Evolutionary conservation across 768 basidiomycete genomes (phyloP), one percentile per base, ranked within the genome.

Genomic region (Psilocybe subaeruginosa): DNA sequence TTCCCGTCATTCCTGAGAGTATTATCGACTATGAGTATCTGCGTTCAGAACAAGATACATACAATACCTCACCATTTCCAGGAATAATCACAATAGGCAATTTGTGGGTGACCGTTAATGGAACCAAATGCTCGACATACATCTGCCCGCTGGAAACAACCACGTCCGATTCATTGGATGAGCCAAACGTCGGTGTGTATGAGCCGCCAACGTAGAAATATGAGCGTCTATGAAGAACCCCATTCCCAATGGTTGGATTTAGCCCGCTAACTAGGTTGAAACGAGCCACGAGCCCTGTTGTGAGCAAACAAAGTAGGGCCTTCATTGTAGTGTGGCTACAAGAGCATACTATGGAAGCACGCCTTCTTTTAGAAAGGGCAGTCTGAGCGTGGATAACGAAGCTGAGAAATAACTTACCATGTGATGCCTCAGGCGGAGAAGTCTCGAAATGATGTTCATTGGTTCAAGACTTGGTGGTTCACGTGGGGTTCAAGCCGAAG

Each of bases 41-140:
- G 11, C 33, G 6, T 35, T 7, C 11, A 35, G 6, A 35, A 7
- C 7, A 11, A 35, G 6, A 11, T 7, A 35, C 14, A n/a, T 5
- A 31, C 31, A 35, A 35, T 23, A 17, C 8, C 67, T 56, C 30
- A 78, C 77, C 82, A 56, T 76, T 75, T 23, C 83, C 84, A 49
- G 80, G 83, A 19, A 85, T 80, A 52, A 85, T 69, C 11, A 85
- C 63, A 33, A 85, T 53, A 3, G 84, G 84, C 37, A 75, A 67
- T 14, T 69, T 72, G 50, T 75, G 77, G 8, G 73, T 79, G 14
- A 78, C 74, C 27, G 64, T 71, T 14, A 69, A 68, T 8, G 84
- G 84, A 3, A 69, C 76, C 47, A 85, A 73, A 56, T 73, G 84
- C 62, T 85, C 84, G 14, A 84, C 81, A 57, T 85, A 85, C 67